These are phyloP conservation scores for Syzygium oleosum DNA, from an alignment of 345 rosid genomes.

Conservation along the genomic window DNA sequence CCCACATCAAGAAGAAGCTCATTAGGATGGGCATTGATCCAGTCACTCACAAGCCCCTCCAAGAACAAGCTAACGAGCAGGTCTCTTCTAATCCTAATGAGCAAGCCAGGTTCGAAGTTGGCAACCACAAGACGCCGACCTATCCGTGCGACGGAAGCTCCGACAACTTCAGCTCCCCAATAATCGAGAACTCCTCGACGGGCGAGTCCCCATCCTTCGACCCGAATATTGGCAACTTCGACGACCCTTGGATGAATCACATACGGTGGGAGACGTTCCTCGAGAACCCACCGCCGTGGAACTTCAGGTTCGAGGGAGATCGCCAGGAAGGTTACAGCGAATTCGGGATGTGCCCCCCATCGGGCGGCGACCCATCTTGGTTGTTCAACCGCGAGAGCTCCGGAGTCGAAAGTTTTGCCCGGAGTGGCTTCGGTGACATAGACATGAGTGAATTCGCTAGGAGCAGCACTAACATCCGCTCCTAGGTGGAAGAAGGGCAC, in stretches of 20 bases:
- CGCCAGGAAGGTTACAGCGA: conserved; percentile 2
- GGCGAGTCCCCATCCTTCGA: conserved; percentile 3
- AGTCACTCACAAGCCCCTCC: conserved; percentile 64
- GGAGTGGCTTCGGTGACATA: conserved; percentile 19
- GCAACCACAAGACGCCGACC: background rate
- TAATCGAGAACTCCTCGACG: conserved; percentile 17
- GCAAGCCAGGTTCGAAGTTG: background rate
- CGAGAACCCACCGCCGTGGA: conserved; percentile 32
- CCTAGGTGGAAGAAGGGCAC: background rate
- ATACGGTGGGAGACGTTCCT: conserved; percentile 26
- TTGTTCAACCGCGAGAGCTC: conserved; percentile 25
- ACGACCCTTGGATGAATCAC: conserved; percentile 11
- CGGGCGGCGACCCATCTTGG: conserved; percentile 31
- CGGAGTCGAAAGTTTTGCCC: conserved; percentile 28
- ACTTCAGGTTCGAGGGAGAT: conserved; percentile 10
- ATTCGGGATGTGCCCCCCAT: conserved; percentile 27
- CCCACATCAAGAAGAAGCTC: conserved; percentile 95
- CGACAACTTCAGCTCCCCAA: conserved; percentile 12
- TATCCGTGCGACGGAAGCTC: background rate
- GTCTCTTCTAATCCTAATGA: background rate
- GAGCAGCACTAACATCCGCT: background rate
- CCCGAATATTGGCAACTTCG: background rate
- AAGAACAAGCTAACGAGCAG: conserved; percentile 4
- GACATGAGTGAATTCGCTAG: background rate
- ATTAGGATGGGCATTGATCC: conserved; percentile 97